phyloP scores from a whole-genome alignment of 768 basidiomycete genomes.

The Pisolithus marmoratus region DNA sequence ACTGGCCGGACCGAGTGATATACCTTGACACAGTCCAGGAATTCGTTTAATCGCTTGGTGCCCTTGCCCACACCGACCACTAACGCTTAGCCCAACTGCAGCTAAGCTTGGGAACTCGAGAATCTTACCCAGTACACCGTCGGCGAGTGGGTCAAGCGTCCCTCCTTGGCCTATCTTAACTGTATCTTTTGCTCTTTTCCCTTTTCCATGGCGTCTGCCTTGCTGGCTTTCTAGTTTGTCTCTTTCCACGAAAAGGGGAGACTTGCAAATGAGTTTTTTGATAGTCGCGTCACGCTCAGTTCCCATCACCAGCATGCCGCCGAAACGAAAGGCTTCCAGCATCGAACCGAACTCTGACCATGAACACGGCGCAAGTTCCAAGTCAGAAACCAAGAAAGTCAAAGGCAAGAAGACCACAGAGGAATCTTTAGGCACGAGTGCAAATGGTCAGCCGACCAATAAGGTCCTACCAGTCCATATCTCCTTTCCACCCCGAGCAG shows the following conservation, averaged over 20 bases:
- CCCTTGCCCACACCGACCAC: constrained; percentile 88
- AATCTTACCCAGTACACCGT: constrained; percentile 81
- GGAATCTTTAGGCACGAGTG: constrained; percentile 14
- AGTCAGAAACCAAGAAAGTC: constrained; percentile 17
- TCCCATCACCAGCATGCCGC: constrained; percentile 20
- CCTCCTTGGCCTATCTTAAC: constrained; percentile 92
- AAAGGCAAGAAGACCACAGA: constrained; percentile 19
- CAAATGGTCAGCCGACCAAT: constrained; percentile 65
- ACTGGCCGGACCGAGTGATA: background rate
- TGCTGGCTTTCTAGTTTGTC: constrained; percentile 49
- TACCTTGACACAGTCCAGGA: constrained; percentile 89
- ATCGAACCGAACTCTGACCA: constrained; percentile 23
- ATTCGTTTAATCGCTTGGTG: constrained; percentile 79
- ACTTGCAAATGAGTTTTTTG: constrained; percentile 71
- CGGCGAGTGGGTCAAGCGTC: constrained; percentile 93
- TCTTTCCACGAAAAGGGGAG: constrained; percentile 68
- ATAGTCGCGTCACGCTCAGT: no score
- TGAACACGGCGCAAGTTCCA: constrained; percentile 21
- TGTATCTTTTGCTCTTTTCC: constrained; percentile 32
- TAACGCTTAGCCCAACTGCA: constrained; percentile 25
- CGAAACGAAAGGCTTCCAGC: constrained; percentile 23
- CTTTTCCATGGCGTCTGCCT: constrained; percentile 38
- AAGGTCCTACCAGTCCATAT: constrained; percentile 63
- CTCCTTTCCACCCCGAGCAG: constrained; percentile 43
- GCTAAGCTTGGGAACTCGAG: background rate